Percentiles rank a stretch among this genome's conserved stretches.
Conservation (phyloP, 2,329 filamentous ascomycete species). For the Fusarium veterinarium region DNA sequence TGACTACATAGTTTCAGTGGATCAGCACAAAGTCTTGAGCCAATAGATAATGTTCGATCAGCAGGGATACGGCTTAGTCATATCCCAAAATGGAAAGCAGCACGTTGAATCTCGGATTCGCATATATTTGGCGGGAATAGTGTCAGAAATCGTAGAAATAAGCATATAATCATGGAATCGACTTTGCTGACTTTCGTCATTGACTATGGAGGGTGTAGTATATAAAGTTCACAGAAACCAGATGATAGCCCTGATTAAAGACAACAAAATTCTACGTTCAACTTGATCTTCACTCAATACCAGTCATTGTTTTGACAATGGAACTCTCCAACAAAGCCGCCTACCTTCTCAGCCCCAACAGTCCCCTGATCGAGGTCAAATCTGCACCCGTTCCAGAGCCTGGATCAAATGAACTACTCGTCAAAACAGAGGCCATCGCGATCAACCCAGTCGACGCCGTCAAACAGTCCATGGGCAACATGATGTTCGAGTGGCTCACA, state of each 20-base stretch:
- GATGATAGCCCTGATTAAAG: rapidly evolving
- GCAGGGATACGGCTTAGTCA: rapidly evolving
- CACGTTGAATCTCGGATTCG: background rate
- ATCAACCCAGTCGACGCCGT: slow-evolving; percentile 3
- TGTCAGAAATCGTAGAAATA: background rate
- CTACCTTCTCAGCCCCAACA: background rate
- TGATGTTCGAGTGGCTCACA: slow-evolving; percentile 20
- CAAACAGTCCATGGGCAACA: slow-evolving; percentile 16
- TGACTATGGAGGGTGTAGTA: rapidly evolving
- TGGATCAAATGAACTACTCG: background rate
- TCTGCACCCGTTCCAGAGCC: background rate
- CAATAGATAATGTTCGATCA: background rate
- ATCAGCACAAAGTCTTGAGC: rapidly evolving
- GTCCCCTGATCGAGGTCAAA: background rate
- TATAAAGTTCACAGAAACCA: background rate
- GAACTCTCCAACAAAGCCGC: background rate
- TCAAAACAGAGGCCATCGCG: background rate
- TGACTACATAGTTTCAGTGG: rapidly evolving
- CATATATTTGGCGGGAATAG: background rate
- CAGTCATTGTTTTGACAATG: background rate
- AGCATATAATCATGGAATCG: too few relatives aligned
- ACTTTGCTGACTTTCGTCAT: background rate
- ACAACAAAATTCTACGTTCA: background rate
- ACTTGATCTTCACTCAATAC: rapidly evolving
- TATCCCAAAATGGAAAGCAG: background rate